Base-by-base conservation (phyloP, 2,329 filamentous ascomycete genomes). In the Sarocladiaceae sp. region DNA sequence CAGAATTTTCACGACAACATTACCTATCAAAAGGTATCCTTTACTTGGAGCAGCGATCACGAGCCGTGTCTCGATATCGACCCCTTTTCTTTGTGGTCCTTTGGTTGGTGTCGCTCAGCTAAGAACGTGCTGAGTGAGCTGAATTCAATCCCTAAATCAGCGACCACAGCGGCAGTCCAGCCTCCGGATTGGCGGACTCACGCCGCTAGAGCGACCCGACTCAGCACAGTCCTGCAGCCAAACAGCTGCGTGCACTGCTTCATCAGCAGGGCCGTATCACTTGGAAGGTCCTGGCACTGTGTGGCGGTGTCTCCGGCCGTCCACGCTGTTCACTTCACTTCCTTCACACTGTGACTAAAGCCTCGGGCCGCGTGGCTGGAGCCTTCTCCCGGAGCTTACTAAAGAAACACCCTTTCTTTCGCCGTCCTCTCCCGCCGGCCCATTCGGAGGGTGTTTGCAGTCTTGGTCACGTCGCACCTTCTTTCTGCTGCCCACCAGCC, bases 281-380 rank as follows among this genome's bases (percentile, higher is more conserved):
- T 40, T 39, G 42, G 46, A 53, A 26, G 23, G 5, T 7, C 35
- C 20, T 17, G 33, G 53, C 56, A 62, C 60, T 53, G 59, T 64
- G 53, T 50, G 42, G 52, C 51, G 52, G 44, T 46, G 50, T 50
- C 58, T 55, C 52, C 55, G 58, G 55, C 37, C 54, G 57, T 57
- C 57, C 46, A 55, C 47, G 44, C 42, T 40, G n/a, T n/a, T n/a
- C n/a, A n/a, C n/a, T n/a, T n/a, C n/a, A n/a, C n/a, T n/a, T n/a
- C n/a, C n/a, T n/a, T n/a, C n/a, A n/a, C n/a, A n/a, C n/a, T n/a
- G 59, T 62, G 56, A 60, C 59, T 62, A 61, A 60, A 55, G n/a
- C n/a, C 28, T 22, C 28, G 26, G 44, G 13, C 44, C 28, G 25
- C 28, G 44, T 48, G 44, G 44, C 44, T 48, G 44, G 44, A 31